Evolutionary conservation across 148 eudicot genomes (phyloP).

Genomic region (Hydrangea macrophylla): DNA sequence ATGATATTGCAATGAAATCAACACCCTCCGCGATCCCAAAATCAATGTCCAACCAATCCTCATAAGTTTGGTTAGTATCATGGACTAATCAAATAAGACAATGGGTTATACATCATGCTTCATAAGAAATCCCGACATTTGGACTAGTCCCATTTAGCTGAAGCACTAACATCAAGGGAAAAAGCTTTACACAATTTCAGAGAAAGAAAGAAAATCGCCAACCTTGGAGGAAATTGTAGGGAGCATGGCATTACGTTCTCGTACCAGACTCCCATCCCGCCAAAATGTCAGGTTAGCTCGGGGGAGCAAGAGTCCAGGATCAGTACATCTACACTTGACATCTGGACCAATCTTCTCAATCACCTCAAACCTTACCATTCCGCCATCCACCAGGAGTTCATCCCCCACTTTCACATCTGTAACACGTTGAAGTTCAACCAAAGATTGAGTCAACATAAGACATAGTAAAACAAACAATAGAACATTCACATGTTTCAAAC

Average conservation of each 20-base stretch:
- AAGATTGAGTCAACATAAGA: conserved; percentile 1
- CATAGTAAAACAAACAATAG: neutral
- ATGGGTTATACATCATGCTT: neutral
- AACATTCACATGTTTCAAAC: neutral
- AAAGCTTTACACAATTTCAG: neutral
- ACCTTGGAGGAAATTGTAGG: conserved; percentile 94
- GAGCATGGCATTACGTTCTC: conserved; percentile 96
- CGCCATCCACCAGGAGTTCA: conserved; percentile 94
- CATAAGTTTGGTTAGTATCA: neutral
- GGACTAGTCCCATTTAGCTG: neutral
- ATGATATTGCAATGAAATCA: conserved; percentile 90
- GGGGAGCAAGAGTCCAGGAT: conserved; percentile 89
- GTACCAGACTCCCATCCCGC: conserved; percentile 84
- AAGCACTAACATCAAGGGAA: neutral
- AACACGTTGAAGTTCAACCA: conserved; percentile 17
- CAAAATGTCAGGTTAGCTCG: conserved; percentile 93
- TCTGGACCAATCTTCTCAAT: conserved; percentile 94
- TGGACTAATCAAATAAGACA: neutral
- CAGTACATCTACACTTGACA: conserved; percentile 84
- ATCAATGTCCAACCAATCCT: conserved; percentile 90
- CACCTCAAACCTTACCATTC: conserved; percentile 95
- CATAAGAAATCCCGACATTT: neutral
- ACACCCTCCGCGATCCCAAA: conserved; percentile 96
- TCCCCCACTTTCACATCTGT: conserved; percentile 90
- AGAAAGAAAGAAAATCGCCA: conserved; percentile 17